Percentiles rank a stretch among this genome's conserved stretches.
These are phyloP conservation scores for Solanum pimpinellifolium DNA, from an alignment of 257 asterid genomes.

Conservation along the genomic window DNA sequence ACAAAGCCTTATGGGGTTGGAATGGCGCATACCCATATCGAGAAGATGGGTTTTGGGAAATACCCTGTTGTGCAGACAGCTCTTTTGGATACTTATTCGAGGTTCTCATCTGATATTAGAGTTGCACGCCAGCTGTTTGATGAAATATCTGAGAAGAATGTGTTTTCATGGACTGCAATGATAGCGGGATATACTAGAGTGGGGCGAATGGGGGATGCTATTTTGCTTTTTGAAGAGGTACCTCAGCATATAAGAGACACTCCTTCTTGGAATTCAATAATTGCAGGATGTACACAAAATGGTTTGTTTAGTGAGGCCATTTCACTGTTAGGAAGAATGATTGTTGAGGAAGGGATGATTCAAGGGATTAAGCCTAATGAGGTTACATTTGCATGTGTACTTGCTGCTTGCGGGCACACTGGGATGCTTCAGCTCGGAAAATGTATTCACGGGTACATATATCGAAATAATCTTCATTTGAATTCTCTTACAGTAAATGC, in stretches of 20 bases:
- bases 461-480: slow-evolving; percentile 20
- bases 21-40: slow-evolving; percentile 53
- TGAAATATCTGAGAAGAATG: slow-evolving; percentile 51
- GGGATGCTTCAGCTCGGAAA: slow-evolving; percentile 67
- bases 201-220: slow-evolving; percentile 51
- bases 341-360: slow-evolving; percentile 22
- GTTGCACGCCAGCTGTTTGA: slow-evolving; percentile 59
- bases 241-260: slow-evolving; percentile 47
- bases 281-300: slow-evolving; percentile 66
- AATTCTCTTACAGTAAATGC: slow-evolving; percentile 40
- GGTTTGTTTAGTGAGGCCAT: slow-evolving; percentile 67
- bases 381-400: slow-evolving; percentile 47
- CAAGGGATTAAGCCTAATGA: slow-evolving; percentile 46
- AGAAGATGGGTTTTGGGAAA: slow-evolving; percentile 39
- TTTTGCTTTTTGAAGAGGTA: slow-evolving; percentile 48
- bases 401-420: slow-evolving; percentile 58
- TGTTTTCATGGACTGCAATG: slow-evolving; percentile 82
- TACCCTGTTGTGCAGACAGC: slow-evolving; percentile 58
- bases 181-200: slow-evolving; percentile 55
- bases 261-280: slow-evolving; percentile 71
- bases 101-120: slow-evolving; percentile 28
- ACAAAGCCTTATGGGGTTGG: slow-evolving; percentile 39
- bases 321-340: slow-evolving; percentile 53
- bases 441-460: slow-evolving; percentile 54
- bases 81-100: slow-evolving; percentile 45